These are phyloP conservation scores for Xylaria sp. DNA, from an alignment of 495 filamentous ascomycete genomes.

Conservation along the genomic window DNA sequence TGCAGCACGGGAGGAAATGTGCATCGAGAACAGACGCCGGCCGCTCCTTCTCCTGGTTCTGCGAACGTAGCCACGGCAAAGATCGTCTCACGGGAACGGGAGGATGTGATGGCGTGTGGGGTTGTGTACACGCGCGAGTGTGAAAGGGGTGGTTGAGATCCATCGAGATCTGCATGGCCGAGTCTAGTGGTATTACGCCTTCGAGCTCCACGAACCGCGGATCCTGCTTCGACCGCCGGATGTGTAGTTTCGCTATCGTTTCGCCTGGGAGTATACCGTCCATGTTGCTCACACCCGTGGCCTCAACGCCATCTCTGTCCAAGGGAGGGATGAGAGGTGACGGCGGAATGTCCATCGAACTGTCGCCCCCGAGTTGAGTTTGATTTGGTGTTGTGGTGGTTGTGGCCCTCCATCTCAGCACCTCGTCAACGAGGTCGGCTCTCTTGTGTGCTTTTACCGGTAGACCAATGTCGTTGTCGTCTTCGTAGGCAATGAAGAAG, in stretches of 20 bases:
- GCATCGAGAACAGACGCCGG: conserved; percentile 40
- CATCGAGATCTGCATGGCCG: conserved; percentile 50
- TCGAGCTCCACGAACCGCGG: conserved; percentile 25
- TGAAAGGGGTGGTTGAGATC: conserved; percentile 36
- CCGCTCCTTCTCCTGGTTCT: neutral
- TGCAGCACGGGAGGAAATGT: conserved; percentile 31
- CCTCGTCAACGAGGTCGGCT: conserved; percentile 36
- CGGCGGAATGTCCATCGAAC: conserved; percentile 17
- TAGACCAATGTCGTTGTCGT: conserved; percentile 27
- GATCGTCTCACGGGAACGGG: conserved; percentile 12
- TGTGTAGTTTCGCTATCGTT: conserved; percentile 26
- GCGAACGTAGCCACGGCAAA: neutral
- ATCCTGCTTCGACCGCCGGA: conserved; percentile 20
- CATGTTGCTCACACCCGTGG: neutral
- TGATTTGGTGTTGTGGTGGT: neutral
- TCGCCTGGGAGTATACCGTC: conserved; percentile 3
- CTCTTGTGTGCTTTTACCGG: conserved; percentile 39
- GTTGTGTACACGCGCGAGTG: neutral
- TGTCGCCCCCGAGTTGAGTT: conserved; percentile 20
- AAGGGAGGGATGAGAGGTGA: neutral
- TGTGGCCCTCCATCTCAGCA: conserved; percentile 37
- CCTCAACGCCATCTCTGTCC: neutral
- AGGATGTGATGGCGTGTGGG: neutral
- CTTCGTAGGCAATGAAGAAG: conserved; percentile 39
- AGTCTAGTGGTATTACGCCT: conserved; percentile 31